Percentiles rank a stretch among this genome's conserved stretches.
These are phyloP conservation scores for Helicocarpus griseus DNA, from an alignment of 2,329 filamentous ascomycete genomes.

Conservation along the genomic window DNA sequence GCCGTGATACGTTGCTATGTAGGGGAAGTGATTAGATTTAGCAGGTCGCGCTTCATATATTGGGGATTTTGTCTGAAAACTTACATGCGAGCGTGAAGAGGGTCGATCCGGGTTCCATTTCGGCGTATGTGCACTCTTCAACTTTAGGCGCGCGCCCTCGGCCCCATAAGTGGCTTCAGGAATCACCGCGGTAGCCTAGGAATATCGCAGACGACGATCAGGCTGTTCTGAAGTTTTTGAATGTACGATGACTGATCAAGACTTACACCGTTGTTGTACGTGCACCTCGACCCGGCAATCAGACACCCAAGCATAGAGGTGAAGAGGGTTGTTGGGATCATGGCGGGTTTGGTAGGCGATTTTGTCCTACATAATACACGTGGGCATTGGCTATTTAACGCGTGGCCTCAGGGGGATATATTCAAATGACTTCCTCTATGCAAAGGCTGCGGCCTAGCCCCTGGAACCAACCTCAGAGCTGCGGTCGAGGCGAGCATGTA, in stretches of 20 bases:
- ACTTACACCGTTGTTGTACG: neutral
- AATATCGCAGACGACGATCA: too few relatives aligned
- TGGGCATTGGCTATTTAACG: neutral
- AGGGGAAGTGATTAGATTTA: neutral
- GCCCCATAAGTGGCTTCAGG: neutral
- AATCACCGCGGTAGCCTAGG: neutral
- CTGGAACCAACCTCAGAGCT: neutral
- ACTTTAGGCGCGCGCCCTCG: neutral
- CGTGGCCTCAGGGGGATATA: neutral
- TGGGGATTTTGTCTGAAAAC: neutral
- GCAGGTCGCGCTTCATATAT: neutral
- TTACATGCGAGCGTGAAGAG: neutral
- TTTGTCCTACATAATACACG: neutral
- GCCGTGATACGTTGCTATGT: neutral
- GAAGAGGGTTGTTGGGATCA: neutral
- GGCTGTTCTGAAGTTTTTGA: too few relatives aligned
- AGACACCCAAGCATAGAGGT: neutral
- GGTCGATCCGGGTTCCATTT: neutral
- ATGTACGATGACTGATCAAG: neutral
- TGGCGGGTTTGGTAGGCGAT: neutral
- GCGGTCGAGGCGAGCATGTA: neutral
- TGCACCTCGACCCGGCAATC: neutral
- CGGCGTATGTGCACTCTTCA: neutral
- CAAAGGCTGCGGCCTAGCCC: neutral
- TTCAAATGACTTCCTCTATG: neutral